Conservation (phyloP, 2,329 filamentous ascomycete species). For the Fusarium gaditjirri region DNA sequence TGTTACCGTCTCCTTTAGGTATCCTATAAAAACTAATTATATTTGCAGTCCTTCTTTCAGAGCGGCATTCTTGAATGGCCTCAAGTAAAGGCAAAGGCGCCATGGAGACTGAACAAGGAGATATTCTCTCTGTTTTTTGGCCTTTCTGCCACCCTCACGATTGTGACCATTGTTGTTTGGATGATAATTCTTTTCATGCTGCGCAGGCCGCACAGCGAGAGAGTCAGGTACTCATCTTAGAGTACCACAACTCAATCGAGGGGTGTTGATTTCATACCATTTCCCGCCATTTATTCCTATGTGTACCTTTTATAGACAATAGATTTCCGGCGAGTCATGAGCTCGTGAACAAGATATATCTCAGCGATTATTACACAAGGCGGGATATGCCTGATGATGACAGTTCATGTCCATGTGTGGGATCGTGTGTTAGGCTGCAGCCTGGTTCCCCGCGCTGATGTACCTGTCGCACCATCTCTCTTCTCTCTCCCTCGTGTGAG, state of each 20-base stretch:
- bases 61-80: conserved; percentile 30
- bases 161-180: conserved; percentile 1
- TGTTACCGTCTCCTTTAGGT: background rate
- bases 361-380: background rate
- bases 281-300: background rate
- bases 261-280: background rate
- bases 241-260: background rate
- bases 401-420: background rate
- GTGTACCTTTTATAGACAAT: background rate
- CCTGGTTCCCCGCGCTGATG: background rate
- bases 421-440: background rate
- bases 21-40: background rate
- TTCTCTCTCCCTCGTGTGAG: background rate
- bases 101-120: background rate
- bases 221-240: background rate
- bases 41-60: conserved; percentile 24
- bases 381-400: background rate
- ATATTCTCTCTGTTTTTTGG: conserved; percentile 16
- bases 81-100: background rate
- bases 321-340: background rate
- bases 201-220: background rate
- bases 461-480: background rate
- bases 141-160: conserved; percentile 2
- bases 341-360: background rate
- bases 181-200: background rate